These are phyloP conservation scores for Spizellomyces sp. DNA, from an alignment of 192 early-diverging fungal species.

Conservation along the genomic window DNA sequence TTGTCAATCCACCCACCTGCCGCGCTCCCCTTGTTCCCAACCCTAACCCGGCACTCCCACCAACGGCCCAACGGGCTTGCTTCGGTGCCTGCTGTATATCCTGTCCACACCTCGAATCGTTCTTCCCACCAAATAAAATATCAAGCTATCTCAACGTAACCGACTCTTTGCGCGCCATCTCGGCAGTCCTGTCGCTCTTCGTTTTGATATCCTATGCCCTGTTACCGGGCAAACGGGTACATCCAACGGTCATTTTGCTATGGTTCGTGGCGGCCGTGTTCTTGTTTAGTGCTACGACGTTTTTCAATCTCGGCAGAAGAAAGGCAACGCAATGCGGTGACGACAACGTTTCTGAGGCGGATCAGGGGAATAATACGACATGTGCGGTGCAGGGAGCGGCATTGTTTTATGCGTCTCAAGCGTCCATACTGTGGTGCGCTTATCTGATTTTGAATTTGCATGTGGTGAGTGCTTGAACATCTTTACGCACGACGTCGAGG, in stretches of 20 bases:
- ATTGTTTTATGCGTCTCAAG: neutral
- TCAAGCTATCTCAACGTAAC: slow-evolving; percentile 1
- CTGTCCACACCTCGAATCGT: slow-evolving; percentile 5
- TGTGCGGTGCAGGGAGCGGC: slow-evolving; percentile 14
- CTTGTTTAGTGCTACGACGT: neutral
- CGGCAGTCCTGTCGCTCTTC: slow-evolving; percentile 6
- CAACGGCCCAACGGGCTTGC: neutral
- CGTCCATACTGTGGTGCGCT: neutral
- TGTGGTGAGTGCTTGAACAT: neutral
- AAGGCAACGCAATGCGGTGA: slow-evolving; percentile 8
- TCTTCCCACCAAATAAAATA: slow-evolving; percentile 13
- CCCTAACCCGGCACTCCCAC: slow-evolving; percentile 1
- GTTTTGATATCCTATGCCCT: slow-evolving; percentile 9
- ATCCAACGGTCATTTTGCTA: neutral
- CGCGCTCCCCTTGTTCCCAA: slow-evolving; percentile 7
- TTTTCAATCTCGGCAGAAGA: slow-evolving; percentile 10
- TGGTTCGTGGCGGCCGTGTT: slow-evolving; percentile 11
- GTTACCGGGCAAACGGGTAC: neutral
- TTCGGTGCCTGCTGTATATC: slow-evolving; percentile 17
- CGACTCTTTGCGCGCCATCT: slow-evolving; percentile 14
- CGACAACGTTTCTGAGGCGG: slow-evolving; percentile 5
- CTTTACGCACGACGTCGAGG: neutral
- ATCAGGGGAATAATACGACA: slow-evolving; percentile 3
- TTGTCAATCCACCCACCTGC: slow-evolving; percentile 1
- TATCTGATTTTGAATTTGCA: neutral